Evolutionary conservation across 306 rosid species (phyloP), one percentile per base, ranked within the genome.

Genomic region (Inga laurina): DNA sequence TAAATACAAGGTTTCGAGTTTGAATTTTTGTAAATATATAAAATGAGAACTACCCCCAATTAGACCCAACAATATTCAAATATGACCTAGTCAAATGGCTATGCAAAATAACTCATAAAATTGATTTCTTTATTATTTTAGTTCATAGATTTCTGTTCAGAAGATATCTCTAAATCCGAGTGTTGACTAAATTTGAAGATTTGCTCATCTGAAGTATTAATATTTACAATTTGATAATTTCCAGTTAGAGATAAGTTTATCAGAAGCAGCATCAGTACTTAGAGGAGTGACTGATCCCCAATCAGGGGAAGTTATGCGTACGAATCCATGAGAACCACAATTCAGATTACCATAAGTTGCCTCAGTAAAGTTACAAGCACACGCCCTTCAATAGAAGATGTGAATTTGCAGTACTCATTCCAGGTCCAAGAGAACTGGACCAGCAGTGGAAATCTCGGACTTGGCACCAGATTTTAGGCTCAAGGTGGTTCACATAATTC

Each of bases 361-460:
- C 93, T 97, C 43, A 41, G 82, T 87, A 88, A 83, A 83, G 92
- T 91, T 64, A 56, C 90, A 19, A 91, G 75, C 71, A 79, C 85
- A 61, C 98, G 98, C 30, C 99, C 99, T 84, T 97, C 99, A 0
- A 88, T 92, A 24, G 98, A 97, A 65, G 97, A 97, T 66, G 92
- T 97, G 99, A 89, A 97, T 82, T 81, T 97, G 84, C 98, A 94
- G 78, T 97, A 97, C 73, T 87, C 99, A 46, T 89, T 97, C 87
- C 99, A 97, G 84, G 99, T 94, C 85, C 99, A 97, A 86, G 99
- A 94, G 79, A 87, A 89, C 1, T 94, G 99, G 99, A 92, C 93
- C 76, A 94, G 98, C 85, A 97, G 98, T 72, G 99, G 98, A 76
- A 95, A 93, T 82, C 96, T 95, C 75, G 81, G 89, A 82, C 96